Conservation (phyloP, 2,329 filamentous ascomycete genomes). For the Cladophialophora exuberans region DNA sequence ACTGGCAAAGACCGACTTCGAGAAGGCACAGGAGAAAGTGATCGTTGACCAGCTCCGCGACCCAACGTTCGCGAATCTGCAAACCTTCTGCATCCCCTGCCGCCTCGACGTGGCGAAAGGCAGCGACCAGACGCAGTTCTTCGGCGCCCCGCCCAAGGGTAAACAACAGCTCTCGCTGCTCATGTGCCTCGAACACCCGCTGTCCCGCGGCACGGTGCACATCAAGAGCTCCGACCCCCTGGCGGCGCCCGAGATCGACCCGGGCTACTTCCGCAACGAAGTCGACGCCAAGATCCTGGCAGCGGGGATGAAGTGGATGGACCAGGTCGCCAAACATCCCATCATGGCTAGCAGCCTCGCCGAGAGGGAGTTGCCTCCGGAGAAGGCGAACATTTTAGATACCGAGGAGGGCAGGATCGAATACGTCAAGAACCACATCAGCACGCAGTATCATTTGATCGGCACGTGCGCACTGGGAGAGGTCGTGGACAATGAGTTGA, state of each 20-base stretch:
- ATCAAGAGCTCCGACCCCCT: constrained; percentile 45
- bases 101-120: constrained; percentile 29
- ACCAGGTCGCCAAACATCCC: constrained; percentile 33
- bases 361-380: constrained; percentile 19
- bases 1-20: constrained; percentile 39
- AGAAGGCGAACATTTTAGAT: constrained; percentile 21
- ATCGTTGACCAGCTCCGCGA: constrained; percentile 39
- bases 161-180: constrained; percentile 27
- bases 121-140: constrained; percentile 31
- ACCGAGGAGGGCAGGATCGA: constrained; percentile 36
- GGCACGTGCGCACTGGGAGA: constrained; percentile 52
- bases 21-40: constrained; percentile 40
- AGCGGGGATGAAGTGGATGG: constrained; percentile 46
- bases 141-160: constrained; percentile 22
- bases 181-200: constrained; percentile 37
- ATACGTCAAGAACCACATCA: constrained; percentile 43
- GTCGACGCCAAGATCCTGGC: constrained; percentile 40
- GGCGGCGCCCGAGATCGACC: constrained; percentile 46
- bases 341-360: constrained; percentile 21
- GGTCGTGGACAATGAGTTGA: constrained; percentile 42
- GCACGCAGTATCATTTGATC: constrained; percentile 46
- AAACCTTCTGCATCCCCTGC: constrained; percentile 30
- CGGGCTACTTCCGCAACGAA: constrained; percentile 43
- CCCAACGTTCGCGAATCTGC: constrained; percentile 28
- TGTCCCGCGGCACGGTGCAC: constrained; percentile 51